These are phyloP conservation scores for Dissoconium aciculare DNA, from an alignment of 2,329 filamentous ascomycete species.

Conservation along the genomic window DNA sequence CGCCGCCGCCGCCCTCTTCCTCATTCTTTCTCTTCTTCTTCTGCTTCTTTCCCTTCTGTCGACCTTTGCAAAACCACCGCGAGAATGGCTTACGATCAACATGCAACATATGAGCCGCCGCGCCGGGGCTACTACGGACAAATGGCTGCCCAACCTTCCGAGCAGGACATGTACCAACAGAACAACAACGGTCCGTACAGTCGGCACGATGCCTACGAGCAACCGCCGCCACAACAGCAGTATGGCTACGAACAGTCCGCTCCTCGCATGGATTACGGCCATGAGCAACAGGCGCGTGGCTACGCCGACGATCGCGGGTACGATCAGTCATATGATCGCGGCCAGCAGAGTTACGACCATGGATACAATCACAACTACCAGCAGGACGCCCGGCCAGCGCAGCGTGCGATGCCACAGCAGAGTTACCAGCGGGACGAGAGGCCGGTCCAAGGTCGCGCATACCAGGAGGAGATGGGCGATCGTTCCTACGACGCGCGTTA, in stretches of 20 bases:
- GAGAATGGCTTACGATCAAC: slow-evolving; percentile 18
- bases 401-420: slow-evolving; percentile 3
- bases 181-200: no score
- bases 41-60: no score
- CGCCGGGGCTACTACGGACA: slow-evolving; percentile 3
- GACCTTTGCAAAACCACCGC: no score
- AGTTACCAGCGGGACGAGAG: slow-evolving; percentile 8
- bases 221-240: slow-evolving; percentile 12
- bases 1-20: no score
- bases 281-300: slow-evolving; percentile 6
- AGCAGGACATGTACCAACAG: slow-evolving; percentile 3
- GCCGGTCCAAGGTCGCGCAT: slow-evolving; percentile 6
- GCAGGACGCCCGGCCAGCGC: no score
- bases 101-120: slow-evolving; percentile 11
- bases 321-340: slow-evolving; percentile 10
- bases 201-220: neutral
- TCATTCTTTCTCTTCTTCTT: no score
- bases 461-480: no score
- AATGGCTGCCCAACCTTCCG: neutral
- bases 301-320: slow-evolving; percentile 10
- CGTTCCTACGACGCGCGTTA: slow-evolving; percentile 16
- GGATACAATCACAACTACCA: slow-evolving; percentile 8
- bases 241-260: slow-evolving; percentile 7
- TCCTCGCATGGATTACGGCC: slow-evolving; percentile 7
- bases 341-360: slow-evolving; percentile 10